Evolutionary conservation across 2,329 filamentous ascomycete genomes (phyloP), one percentile per base, ranked within the genome.

Genomic region (Aureobasidium sp.): DNA sequence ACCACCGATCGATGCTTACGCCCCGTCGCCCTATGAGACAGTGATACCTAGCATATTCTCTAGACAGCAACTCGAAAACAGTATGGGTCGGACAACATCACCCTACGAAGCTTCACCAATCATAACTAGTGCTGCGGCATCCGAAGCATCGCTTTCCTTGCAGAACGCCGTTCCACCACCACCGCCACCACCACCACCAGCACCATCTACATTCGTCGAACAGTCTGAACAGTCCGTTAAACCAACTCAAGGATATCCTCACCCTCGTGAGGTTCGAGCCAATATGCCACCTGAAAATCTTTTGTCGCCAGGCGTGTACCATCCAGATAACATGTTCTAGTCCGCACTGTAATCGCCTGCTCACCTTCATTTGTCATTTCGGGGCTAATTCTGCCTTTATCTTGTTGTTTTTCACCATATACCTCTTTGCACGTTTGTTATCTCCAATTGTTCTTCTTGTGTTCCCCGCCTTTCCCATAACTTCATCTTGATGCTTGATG

Each of bases 211-310:
- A 48, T 15, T 62, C 24, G 24, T 34, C 56, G 64, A 67, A 29
- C 63, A 63, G 9, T 65, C 67, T 50, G 68, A 67, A 6, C 65
- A 64, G 0, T 66, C 69, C 1, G 74, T 71, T 6, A 74, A 75
- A 3, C 74, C 76, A 2, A 73, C 75, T 1, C 71, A 74, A 7
- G 71, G 24, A 27, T 55, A 55, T 32, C 72, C 2, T 71, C 56
- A 46, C 26, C 73, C 34, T 29, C 51, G 51, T 12, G 51, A 55
- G 43, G 37, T 55, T 13, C 20, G 78, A 26, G 79, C 78, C 46
- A 81, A 81, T 50, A 79, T 81, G 77, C 78, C 79, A 10, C 77
- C 78, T 0, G 73, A 75, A 20, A 74, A 72, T 10, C 41, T 59
- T 2, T 62, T 80, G 12, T 78, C 80, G 66, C 68, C 73, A 24